Evolutionary conservation across 257 asterid genomes (phyloP).

Genomic region (Solanum bukasovii): DNA sequence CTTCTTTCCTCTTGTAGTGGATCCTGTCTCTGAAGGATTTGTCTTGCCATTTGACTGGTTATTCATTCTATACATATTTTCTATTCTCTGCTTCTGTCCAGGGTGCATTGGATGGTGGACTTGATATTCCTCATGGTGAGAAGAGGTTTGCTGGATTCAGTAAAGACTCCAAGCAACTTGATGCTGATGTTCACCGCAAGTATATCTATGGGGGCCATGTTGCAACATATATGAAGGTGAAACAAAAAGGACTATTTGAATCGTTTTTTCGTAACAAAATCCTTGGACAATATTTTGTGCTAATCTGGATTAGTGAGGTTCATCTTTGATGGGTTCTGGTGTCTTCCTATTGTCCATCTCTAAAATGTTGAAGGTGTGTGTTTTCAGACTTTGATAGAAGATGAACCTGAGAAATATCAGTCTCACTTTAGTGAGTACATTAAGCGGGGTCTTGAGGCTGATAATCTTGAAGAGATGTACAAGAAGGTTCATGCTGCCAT

Average conservation of each 20-base stretch:
- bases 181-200: constrained; percentile 59
- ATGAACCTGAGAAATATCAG: constrained; percentile 70
- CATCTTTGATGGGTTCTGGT: not conserved
- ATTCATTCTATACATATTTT: not conserved
- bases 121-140: constrained; percentile 75
- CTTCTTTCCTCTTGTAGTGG: not conserved
- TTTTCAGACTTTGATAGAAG: constrained; percentile 45
- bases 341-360: not conserved
- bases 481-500: constrained; percentile 75
- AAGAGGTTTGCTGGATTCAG: constrained; percentile 74
- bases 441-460: constrained; percentile 40
- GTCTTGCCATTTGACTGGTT: not conserved
- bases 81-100: constrained; percentile 9
- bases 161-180: constrained; percentile 57
- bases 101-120: constrained; percentile 78
- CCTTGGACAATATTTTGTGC: not conserved
- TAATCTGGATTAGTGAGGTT: not conserved
- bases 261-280: not conserved
- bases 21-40: not conserved
- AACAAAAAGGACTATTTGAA: not conserved
- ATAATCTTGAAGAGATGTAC: constrained; percentile 44
- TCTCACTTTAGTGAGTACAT: constrained; percentile 54
- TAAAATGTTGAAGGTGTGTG: not conserved
- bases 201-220: constrained; percentile 71
- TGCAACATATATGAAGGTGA: constrained; percentile 55